Percentiles rank a stretch among this genome's conserved stretches.
These are phyloP conservation scores for Elaeagnus macrophylla DNA, from an alignment of 306 rosid genomes.

Conservation along the genomic window DNA sequence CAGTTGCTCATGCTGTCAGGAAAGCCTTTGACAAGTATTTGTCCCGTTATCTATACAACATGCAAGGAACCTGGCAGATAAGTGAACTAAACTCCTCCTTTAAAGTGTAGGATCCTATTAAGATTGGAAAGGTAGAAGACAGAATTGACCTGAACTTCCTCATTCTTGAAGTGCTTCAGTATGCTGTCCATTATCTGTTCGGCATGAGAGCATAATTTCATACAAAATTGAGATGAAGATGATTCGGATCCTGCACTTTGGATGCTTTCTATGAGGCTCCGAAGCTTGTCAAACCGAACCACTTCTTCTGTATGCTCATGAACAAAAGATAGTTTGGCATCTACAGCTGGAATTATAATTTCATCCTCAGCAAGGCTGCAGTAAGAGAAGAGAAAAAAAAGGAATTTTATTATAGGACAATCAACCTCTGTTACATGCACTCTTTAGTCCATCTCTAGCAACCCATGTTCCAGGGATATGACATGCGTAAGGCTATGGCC, in stretches of 20 bases:
- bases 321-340: conserved; percentile 59
- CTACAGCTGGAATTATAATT: conserved; percentile 87
- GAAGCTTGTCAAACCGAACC: conserved; percentile 74
- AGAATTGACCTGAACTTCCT: conserved; percentile 77
- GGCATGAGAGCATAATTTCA: conserved; percentile 73
- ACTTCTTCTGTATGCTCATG: conserved; percentile 84
- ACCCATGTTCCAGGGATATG: too few species aligned
- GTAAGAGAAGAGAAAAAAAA: conserved; percentile 17
- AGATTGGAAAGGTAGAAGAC: conserved; percentile 15
- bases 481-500: too few species aligned
- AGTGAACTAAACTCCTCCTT: not conserved
- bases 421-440: too few species aligned
- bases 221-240: conserved; percentile 55
- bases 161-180: conserved; percentile 69
- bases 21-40: not conserved
- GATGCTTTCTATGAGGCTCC: conserved; percentile 67
- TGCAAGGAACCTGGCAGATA: conserved; percentile 6
- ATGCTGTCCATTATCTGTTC: conserved; percentile 79
- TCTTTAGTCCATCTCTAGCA: too few species aligned
- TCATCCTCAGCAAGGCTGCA: conserved; percentile 89
- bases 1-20: not conserved
- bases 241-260: conserved; percentile 73
- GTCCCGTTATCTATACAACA: not conserved
- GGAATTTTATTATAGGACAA: not conserved
- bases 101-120: conserved; percentile 6